Evolutionary conservation across 2,329 filamentous ascomycete genomes (phyloP).

Genomic region (Falciphora oryzae): DNA sequence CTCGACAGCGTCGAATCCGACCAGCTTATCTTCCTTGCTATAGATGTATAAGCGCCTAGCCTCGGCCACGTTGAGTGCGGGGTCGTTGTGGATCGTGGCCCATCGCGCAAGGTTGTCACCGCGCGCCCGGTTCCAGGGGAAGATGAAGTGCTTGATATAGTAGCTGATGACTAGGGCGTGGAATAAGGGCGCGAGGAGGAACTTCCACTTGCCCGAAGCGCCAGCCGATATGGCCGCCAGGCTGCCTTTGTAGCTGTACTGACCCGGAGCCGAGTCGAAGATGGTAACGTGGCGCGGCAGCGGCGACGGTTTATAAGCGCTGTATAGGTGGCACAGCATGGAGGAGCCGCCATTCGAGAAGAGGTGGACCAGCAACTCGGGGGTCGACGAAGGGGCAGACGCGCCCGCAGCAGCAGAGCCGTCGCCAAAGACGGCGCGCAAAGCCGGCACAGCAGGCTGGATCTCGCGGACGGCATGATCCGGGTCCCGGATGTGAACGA

Average conservation of each 20-base stretch:
- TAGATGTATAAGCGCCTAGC: conserved; percentile 47
- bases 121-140: conserved; percentile 23
- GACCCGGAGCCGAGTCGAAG: conserved; percentile 44
- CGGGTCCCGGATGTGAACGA: conserved; percentile 29
- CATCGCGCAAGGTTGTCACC: conserved; percentile 26
- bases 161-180: conserved; percentile 26
- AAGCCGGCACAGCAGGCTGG: conserved; percentile 32
- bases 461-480: conserved; percentile 27
- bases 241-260: conserved; percentile 32
- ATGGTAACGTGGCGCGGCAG: conserved; percentile 38
- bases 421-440: conserved; percentile 25
- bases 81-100: conserved; percentile 30
- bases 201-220: conserved; percentile 24
- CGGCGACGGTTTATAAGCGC: conserved; percentile 19
- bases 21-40: conserved; percentile 40
- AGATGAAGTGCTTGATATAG: conserved; percentile 25
- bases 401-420: conserved; percentile 19
- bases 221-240: conserved; percentile 34
- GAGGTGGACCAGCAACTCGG: conserved; percentile 38
- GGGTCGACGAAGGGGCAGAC: neutral
- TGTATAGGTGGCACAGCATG: conserved; percentile 33
- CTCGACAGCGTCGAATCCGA: conserved; percentile 42
- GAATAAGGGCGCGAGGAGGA: conserved; percentile 27
- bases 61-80: conserved; percentile 29
- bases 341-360: conserved; percentile 49